Conservation (phyloP, 352 stramenopile genomes). For the Phytophthora fragariaefolia region DNA sequence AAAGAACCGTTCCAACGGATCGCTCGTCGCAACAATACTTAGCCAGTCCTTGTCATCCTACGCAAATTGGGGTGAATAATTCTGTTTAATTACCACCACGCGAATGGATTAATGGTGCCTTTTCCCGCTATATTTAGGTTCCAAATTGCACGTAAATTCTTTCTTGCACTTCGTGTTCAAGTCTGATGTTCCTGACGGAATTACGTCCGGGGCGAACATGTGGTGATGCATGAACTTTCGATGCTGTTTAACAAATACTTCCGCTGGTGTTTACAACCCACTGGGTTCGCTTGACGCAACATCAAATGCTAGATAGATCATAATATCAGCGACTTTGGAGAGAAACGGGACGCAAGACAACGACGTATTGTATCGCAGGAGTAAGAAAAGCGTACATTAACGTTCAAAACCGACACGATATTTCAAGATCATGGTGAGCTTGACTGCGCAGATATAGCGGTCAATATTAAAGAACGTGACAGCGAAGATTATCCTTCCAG, state of each 20-base stretch:
- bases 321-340: no score
- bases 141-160: background rate
- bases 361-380: no score
- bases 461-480: no score
- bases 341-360: no score
- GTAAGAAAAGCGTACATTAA: no score
- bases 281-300: no score
- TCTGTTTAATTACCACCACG: background rate
- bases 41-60: background rate
- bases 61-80: background rate
- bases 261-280: no score
- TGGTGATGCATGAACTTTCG: background rate
- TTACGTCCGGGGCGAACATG: background rate
- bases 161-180: background rate
- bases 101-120: background rate
- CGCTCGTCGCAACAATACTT: background rate
- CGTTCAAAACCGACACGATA: no score
- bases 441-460: no score
- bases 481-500: no score
- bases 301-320: no score
- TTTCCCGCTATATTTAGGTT: background rate
- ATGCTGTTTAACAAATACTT: background rate
- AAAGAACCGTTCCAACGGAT: background rate
- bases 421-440: no score
- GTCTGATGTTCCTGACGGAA: background rate